phyloP scores from a whole-genome alignment of 768 basidiomycete species.

The Calocera cornea region DNA sequence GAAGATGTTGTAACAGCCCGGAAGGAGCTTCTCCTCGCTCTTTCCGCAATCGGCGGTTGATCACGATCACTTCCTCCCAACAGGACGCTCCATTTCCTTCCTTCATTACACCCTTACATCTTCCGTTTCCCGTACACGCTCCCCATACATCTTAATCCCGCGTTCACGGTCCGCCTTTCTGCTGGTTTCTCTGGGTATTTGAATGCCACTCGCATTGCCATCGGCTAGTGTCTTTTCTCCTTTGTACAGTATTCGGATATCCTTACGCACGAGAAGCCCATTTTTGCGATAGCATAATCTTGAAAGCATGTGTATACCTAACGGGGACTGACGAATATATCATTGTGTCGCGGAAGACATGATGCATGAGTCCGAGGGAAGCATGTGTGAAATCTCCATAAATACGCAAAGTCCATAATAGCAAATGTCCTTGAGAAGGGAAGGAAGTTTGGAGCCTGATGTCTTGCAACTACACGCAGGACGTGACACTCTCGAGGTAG shows the following conservation, averaged over 20 bases:
- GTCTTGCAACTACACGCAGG: background rate
- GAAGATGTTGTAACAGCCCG: slow-evolving; percentile 81
- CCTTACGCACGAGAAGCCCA: background rate
- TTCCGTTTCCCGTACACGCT: background rate
- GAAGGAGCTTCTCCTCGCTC: slow-evolving; percentile 65
- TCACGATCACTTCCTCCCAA: background rate
- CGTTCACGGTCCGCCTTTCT: background rate
- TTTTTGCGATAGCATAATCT: no score
- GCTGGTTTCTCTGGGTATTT: background rate
- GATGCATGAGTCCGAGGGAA: no score
- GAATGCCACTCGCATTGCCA: background rate
- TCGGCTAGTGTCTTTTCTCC: background rate
- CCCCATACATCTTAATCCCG: background rate
- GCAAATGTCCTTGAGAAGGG: no score
- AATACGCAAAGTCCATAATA: no score
- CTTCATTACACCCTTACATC: background rate
- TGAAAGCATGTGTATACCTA: no score
- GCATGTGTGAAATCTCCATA: no score
- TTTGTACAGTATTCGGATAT: background rate
- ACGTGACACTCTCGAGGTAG: background rate
- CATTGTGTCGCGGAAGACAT: no score
- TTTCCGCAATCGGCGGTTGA: slow-evolving; percentile 30
- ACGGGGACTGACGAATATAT: no score
- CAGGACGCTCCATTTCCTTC: background rate
- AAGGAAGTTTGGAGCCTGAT: no score